phyloP scores from a whole-genome alignment of 805 yeast species.

The Metschnikowia peoriensis region DNA sequence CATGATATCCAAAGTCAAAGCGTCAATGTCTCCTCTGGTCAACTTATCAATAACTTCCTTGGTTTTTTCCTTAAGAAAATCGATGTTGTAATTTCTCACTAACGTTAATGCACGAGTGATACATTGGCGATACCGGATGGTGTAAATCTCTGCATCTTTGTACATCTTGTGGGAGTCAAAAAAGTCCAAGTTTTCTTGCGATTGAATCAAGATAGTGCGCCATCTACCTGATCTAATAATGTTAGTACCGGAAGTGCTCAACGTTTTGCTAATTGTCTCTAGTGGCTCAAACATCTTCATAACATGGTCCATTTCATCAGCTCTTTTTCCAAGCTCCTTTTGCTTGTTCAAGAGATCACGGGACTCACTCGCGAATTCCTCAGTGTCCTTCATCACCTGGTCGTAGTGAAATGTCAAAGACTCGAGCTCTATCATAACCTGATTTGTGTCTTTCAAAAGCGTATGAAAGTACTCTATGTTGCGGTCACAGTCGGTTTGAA shows the following conservation, averaged over 20 bases:
- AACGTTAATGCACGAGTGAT: conserved; percentile 77
- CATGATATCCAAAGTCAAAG: conserved; percentile 16
- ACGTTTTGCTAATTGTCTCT: conserved; percentile 63
- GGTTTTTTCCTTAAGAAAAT: conserved; percentile 33
- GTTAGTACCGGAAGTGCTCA: conserved; percentile 66
- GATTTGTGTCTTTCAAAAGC: conserved; percentile 47
- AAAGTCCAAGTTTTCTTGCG: conserved; percentile 69
- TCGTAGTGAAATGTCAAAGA: conserved; percentile 51
- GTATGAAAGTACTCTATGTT: conserved; percentile 20
- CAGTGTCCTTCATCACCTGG: conserved; percentile 59
- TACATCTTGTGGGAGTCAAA: conserved; percentile 49
- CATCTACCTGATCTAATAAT: conserved; percentile 46
- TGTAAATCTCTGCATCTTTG: conserved; percentile 67
- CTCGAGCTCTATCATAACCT: conserved; percentile 45
- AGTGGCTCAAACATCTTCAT: conserved; percentile 66
- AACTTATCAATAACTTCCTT: conserved; percentile 8
- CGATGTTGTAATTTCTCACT: conserved; percentile 61
- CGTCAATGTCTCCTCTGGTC: conserved; percentile 3
- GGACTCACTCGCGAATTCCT: conserved; percentile 60
- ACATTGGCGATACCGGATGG: conserved; percentile 75
- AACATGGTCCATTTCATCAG: conserved; percentile 44
- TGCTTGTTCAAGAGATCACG: conserved; percentile 49
- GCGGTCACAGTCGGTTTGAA: conserved; percentile 29
- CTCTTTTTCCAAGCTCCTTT: conserved; percentile 38
- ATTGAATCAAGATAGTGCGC: conserved; percentile 46